These are phyloP conservation scores for Colletotrichum musicola DNA, from an alignment of 2,329 filamentous ascomycete species.

Conservation along the genomic window DNA sequence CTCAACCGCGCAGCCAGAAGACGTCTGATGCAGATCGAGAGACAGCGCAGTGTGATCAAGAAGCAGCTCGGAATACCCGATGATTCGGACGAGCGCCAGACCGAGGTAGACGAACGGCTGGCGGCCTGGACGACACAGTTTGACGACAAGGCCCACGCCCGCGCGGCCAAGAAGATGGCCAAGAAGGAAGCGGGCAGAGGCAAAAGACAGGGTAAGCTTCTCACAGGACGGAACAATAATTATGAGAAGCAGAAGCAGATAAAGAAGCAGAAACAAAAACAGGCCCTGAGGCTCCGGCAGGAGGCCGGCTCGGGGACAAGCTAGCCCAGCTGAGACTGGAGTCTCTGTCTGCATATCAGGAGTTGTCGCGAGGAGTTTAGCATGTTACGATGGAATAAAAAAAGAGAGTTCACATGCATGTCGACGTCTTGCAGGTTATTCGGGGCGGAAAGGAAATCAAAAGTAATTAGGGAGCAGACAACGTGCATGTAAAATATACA, in stretches of 20 bases:
- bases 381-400: background rate
- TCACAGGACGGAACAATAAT: constrained; percentile 28
- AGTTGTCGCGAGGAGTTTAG: background rate
- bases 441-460: constrained; percentile 1
- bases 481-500: background rate
- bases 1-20: constrained; percentile 38
- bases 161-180: constrained; percentile 29
- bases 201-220: constrained; percentile 34
- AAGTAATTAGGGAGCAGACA: constrained; percentile 10
- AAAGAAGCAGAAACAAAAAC: constrained; percentile 37
- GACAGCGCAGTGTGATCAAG: constrained; percentile 25
- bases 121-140: constrained; percentile 24
- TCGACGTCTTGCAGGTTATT: constrained; percentile 29
- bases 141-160: constrained; percentile 29
- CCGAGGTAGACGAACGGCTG: constrained; percentile 33
- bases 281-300: constrained; percentile 30
- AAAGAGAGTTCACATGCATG: constrained; percentile 1
- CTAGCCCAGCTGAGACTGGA: constrained; percentile 22
- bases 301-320: constrained; percentile 28
- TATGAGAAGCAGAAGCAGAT: constrained; percentile 33
- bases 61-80: constrained; percentile 28
- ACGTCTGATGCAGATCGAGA: constrained; percentile 35
- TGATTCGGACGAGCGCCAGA: constrained; percentile 33
- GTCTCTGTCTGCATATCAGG: background rate
- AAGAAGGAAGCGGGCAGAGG: constrained; percentile 18